Evolutionary conservation across 2,329 filamentous ascomycete species (phyloP).

Genomic region (Colletotrichum acutatum): DNA sequence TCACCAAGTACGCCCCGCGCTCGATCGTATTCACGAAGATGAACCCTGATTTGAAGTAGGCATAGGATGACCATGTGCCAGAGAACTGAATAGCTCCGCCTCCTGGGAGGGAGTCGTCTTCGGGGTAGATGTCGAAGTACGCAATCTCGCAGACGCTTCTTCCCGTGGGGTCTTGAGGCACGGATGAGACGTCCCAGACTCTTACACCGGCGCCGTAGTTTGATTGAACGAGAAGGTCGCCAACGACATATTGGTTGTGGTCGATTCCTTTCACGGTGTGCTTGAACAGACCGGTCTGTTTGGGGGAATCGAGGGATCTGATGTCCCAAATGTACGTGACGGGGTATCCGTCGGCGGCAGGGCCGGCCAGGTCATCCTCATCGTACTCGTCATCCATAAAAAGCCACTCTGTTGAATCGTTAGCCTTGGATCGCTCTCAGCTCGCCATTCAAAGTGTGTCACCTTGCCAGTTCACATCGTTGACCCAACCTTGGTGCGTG

Average conservation of each 20-base stretch:
- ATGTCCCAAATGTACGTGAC: conserved; percentile 63
- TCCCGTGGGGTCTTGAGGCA: conserved; percentile 49
- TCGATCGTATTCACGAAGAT: conserved; percentile 57
- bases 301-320: conserved; percentile 51
- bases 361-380: conserved; percentile 52
- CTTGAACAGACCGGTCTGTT: conserved; percentile 54
- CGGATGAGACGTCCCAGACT: conserved; percentile 45
- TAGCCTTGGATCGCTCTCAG: not conserved
- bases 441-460: conserved; percentile 38
- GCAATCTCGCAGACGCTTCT: conserved; percentile 53
- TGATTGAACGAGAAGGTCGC: conserved; percentile 55
- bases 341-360: conserved; percentile 53
- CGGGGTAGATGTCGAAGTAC: conserved; percentile 60
- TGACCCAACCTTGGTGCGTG: conserved; percentile 67
- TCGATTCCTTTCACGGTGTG: conserved; percentile 50
- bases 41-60: conserved; percentile 53
- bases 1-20: conserved; percentile 53
- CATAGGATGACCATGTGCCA: conserved; percentile 57
- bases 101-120: conserved; percentile 54
- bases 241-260: conserved; percentile 57
- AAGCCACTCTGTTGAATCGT: conserved; percentile 40
- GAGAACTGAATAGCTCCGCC: conserved; percentile 49
- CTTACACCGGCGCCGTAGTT: conserved; percentile 58
- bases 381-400: conserved; percentile 63
- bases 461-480: conserved; percentile 53